Evolutionary conservation across 768 basidiomycete species (phyloP), one percentile per base, ranked within the genome.

Genomic region (Leccinum fibrillosum): DNA sequence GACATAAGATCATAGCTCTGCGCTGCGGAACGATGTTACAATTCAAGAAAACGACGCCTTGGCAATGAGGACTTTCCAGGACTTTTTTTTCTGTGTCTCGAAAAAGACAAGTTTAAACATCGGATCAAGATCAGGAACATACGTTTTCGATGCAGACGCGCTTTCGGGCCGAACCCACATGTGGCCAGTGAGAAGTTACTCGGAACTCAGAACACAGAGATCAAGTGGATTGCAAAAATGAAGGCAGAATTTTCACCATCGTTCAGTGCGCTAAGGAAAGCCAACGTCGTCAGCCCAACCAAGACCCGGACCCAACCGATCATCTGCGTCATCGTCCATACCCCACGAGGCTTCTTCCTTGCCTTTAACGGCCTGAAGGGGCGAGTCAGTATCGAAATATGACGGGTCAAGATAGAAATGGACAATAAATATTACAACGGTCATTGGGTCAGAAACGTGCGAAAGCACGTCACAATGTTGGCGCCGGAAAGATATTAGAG

Each of bases 331-430:
- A 35, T 72, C 72, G 42, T 74, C 71, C 60, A 71, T 53, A 2
- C 63, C 67, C 68, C 71, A 69, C 0, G 65, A 25, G 1, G 59
- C 15, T 19, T 71, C 71, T 21, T 72, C 71, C 53, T 69, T 72
- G 49, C 67, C 63, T 34, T 67, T 74, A 21, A 72, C 37, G 11
- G 72, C 72, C 71, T 72, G 23, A 1, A n/a, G 19, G 5, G 39
- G 37, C 8, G 21, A 21, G 39, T 62, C 37, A 56, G 52, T 21
- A 35, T 45, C 49, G 2, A 25, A 26, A 56, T 37, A n/a, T 17
- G 42, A 25, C 19, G 8, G 6, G n/a, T 49, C 6, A 23, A 49
- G 23, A 25, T 49, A 30, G 15, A 49, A 19, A 25, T 49, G 48
- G 21, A 12, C 8, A 15, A 49, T 10, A 19, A 30, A 58, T 5